A percentile compares a stretch with the other conserved stretches of the same genome.
phyloP scores from a whole-genome alignment of 495 filamentous ascomycete species.

The Xylaria scruposa region DNA sequence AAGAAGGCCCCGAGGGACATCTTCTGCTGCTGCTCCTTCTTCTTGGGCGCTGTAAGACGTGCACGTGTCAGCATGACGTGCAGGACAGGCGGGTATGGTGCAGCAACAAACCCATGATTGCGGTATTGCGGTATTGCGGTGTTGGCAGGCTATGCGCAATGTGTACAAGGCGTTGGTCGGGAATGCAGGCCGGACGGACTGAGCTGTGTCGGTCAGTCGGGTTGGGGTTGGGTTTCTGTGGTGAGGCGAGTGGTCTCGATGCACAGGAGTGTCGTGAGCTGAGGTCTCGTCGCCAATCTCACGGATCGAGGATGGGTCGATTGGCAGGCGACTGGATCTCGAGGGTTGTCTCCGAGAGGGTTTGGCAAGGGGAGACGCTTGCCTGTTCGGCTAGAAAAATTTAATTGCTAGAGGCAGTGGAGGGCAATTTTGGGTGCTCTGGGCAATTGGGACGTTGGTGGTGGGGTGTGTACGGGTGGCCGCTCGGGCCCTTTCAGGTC shows the following conservation, averaged over 20 bases:
- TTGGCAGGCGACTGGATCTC: slow-evolving; percentile 28
- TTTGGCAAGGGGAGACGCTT: slow-evolving; percentile 31
- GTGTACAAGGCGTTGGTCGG: slow-evolving; percentile 43
- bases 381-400: slow-evolving; percentile 30
- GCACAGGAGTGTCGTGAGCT: background rate
- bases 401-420: slow-evolving; percentile 27
- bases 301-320: slow-evolving; percentile 16
- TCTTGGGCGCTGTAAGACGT: slow-evolving; percentile 75
- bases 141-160: slow-evolving; percentile 51
- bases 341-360: slow-evolving; percentile 22
- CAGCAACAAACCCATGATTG: slow-evolving; percentile 84
- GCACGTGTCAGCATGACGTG: slow-evolving; percentile 32
- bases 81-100: slow-evolving; percentile 19
- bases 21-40: slow-evolving; percentile 78
- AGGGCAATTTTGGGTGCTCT: slow-evolving; percentile 26
- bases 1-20: slow-evolving; percentile 94
- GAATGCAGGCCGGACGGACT: slow-evolving; percentile 28
- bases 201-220: slow-evolving; percentile 27
- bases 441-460: slow-evolving; percentile 29
- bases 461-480: slow-evolving; percentile 23
- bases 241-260: slow-evolving; percentile 4
- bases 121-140: slow-evolving; percentile 82
- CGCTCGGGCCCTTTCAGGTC: slow-evolving; percentile 22
- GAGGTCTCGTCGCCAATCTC: slow-evolving; percentile 27
- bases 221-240: background rate